phyloP scores from a whole-genome alignment of 78 protist genomes.

The Bigelowiella natans region DNA sequence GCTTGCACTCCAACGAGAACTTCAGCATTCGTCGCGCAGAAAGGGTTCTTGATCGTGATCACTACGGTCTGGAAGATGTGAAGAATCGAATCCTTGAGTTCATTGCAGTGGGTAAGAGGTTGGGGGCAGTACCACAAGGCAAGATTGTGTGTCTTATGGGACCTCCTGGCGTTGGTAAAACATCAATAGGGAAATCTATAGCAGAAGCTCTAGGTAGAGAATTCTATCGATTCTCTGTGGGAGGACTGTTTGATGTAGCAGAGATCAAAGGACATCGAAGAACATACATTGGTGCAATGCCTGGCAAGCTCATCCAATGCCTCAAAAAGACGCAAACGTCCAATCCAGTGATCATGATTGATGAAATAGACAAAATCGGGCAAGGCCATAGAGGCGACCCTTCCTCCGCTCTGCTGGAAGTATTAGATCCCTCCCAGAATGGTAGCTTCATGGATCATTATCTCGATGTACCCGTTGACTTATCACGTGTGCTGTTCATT shows the following conservation, averaged over 20 bases:
- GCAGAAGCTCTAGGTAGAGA: constrained; percentile 34
- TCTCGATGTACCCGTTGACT: constrained; percentile 32
- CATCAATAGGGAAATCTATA: constrained; percentile 61
- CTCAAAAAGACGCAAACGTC: constrained; percentile 49
- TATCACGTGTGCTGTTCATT: constrained; percentile 50
- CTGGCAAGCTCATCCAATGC: constrained; percentile 87
- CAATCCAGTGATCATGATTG: constrained; percentile 90
- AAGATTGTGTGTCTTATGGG: constrained; percentile 86
- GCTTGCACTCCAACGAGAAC: constrained; percentile 47
- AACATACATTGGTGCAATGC: constrained; percentile 82
- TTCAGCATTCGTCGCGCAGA: constrained; percentile 3
- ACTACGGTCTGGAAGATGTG: constrained; percentile 50
- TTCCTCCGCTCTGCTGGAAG: constrained; percentile 77
- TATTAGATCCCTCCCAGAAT: constrained; percentile 91
- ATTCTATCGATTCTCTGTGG: constrained; percentile 79
- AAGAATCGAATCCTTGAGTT: constrained; percentile 80
- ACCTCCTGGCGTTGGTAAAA: constrained; percentile 67
- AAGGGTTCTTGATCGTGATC: background rate
- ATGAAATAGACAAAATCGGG: constrained; percentile 73
- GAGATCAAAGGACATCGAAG: constrained; percentile 90
- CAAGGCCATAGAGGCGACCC: constrained; percentile 63
- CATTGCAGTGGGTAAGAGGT: constrained; percentile 68
- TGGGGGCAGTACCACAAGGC: constrained; percentile 51
- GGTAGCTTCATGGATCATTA: constrained; percentile 76
- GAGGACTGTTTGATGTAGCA: constrained; percentile 80